Evolutionary conservation across 805 yeast species (phyloP), one percentile per base, ranked within the genome.

Genomic region (Wickerhamomyces queroliae): DNA sequence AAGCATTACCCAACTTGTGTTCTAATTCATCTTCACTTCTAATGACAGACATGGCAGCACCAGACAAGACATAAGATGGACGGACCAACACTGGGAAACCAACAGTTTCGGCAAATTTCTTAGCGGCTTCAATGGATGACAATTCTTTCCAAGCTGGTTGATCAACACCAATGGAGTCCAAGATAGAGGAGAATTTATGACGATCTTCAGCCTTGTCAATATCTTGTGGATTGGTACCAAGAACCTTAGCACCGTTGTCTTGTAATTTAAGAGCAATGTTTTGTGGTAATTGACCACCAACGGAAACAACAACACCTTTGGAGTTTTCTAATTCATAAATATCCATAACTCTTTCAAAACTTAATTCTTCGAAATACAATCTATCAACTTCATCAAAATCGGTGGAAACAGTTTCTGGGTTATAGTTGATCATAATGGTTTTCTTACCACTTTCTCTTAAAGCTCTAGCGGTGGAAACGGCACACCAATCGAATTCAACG

Each of bases 401-500:
- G 39, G 99, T 91, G 10, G 96, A 88, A 32, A 91, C 99, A 20
- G 99, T 91, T 69, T 91, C 99, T 45, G 99, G 99, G 71, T 91
- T 91, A 69, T 91, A 91, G 73, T 91, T 91, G 59, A 91, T 77
- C 99, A 91, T 91, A 50, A 91, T 80, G 24, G 99, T 91, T 66
- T 82, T 86, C 63, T 80, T 82, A 48, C 95, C 95, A 40, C 78
- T 72, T 39, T 78, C 83, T 64, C 99, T 80, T 55, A 91, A 78
- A 33, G 97, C 89, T 62, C 97, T 81, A 41, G 95, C 96, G 42
- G 99, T 85, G 48, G 93, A 78, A 47, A 91, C 99, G 40, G 98
- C 99, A 74, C 99, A 91, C 99, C 99, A 91, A 66, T 91, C 99
- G 57, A 91, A 91, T 69, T 93, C 99, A 40, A 91, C 99, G 24